Evolutionary conservation across 192 early-diverging fungal genomes (phyloP), one percentile per base, ranked within the genome.

Genomic region (Coemansia guatemalensis): DNA sequence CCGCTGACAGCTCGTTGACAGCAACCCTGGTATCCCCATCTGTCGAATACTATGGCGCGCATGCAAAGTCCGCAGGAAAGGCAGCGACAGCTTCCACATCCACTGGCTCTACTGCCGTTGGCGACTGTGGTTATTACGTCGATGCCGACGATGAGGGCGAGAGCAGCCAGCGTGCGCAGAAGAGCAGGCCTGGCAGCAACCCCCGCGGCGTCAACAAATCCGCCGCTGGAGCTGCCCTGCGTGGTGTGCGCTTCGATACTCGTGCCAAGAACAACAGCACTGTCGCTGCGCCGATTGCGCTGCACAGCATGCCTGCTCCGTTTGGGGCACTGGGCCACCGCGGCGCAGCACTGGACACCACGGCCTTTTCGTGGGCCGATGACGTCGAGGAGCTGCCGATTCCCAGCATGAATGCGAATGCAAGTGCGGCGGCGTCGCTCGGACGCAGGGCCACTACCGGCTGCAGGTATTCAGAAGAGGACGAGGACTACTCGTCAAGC

Each of bases 311-410:
- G 32, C 75, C 68, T 0, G 61, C 60, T 17, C 73, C 73, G 8
- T 48, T 68, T 24, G 69, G 70, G 51, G 23, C 61, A 6, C 24
- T 68, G 21, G 62, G 56, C 29, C 35, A 51, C 5, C 49, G 58
- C 53, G 24, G 47, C 20, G 33, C 57, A 24, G 22, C n/a, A 27
- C 33, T 60, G 44, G 62, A 77, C 47, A 59, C 30, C 26, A 60
- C 71, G 23, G 55, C 67, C 12, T 83, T 83, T 56, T 75, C 75
- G 18, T 83, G 81, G 81, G 81, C 75, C 6, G 81, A 83, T 50
- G 75, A 78, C 47, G 75, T 66, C 48, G 79, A 82, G 41, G 79
- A 82, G 44, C 62, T 81, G 51, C 78, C 78, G 41, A 81, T 81
- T 12, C 72, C 72, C 27, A 71, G 68, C 58, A 54, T 71, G 39